Base-by-base conservation (phyloP, 805 yeast species). In the Candida saitoana region DNA sequence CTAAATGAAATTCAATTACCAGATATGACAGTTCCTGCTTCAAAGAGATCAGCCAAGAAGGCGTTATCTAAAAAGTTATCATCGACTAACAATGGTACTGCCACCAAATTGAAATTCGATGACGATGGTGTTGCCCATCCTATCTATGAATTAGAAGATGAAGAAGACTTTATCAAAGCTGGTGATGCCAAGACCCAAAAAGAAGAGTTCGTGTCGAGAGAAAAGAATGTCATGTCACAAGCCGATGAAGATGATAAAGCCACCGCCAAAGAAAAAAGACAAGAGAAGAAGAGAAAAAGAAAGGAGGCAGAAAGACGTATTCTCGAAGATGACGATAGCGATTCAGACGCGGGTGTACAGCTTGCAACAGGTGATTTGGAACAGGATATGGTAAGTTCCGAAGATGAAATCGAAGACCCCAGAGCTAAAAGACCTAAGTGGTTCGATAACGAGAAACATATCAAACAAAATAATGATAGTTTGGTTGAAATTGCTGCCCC, bases 71-170 rank as follows among this genome's bases (percentile, higher is more conserved):
- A 86, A 69, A 93, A 91, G 60, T 76, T 79, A 31, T 77, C 89
- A 2, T 51, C 80, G 18, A 67, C 80, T 36, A 59, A 71, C 11
- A 76, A 76, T 47, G 87, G 87, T 1, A 76, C 79, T 43, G 84
- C 96, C 14, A 79, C 84, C 16, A 93, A 89, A 59, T 61, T 91
- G 51, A 73, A 77, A 42, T 93, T 91, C 57, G 99, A 93, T 57
- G 99, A 93, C 48, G 97, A 91, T 2, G 99, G 99, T 19, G 74
- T 72, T 4, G 84, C 98, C 0, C 98, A 91, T 62, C 86, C 95
- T 7, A 71, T 91, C 4, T 93, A 93, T 57, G 98, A 91, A 64
- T 72, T 93, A 46, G 89, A 87, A 58, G 87, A 84, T 51, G 97
- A 88, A 63, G 93, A 82, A 32, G 95, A 86, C 45, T 93, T 93